Evolutionary conservation across 2,329 filamentous ascomycete genomes (phyloP), one percentile per base, ranked within the genome.

Genomic region (Dryadomyces sulphureus): DNA sequence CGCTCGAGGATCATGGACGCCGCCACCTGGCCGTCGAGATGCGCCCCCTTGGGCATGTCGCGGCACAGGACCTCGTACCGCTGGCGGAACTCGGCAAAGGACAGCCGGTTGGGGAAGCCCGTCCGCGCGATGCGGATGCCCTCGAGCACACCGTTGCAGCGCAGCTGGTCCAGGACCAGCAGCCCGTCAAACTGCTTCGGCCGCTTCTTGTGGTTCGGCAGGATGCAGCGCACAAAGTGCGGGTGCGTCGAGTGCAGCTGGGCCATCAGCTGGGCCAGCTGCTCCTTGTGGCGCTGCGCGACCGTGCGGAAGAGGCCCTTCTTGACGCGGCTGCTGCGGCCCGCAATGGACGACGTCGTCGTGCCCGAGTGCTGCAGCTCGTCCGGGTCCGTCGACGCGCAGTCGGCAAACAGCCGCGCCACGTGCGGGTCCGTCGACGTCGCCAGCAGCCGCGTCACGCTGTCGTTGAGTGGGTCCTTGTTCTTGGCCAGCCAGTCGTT

Each of bases 81-180:
- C 56, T 93, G 86, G 45, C 92, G 79, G 65, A 98, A 98, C 59
- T 98, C 93, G 3, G 84, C 75, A 60, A 98, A 98, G 0, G 85
- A 75, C 27, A 98, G 71, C 54, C 92, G 75, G 59, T 98, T 98
- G 43, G 92, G 92, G 60, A 98, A 98, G 21, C 92, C 92, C 5
- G 93, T 98, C 40, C 92, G 79, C 21, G 92, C 92, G 62, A 98
- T 98, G 50, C 92, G 79, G 57, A 98, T 98, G 51, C 92, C 92
- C 65, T 98, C 92, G n/a, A 98, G 72, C 3, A 98, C 92, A 83
- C 92, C 92, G 60, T 98, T 98, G 65, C 92, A 98, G 45, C 92
- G 80, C n/a, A 98, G 69, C 61, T 98, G 93, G 57, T 98, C 92
- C 6, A 98, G 73, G 2, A 98, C 93, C n/a, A 98, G 75, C 2